Evolutionary conservation across 2,329 filamentous ascomycete species (phyloP).

Genomic region (Sordariomycetes sp.): DNA sequence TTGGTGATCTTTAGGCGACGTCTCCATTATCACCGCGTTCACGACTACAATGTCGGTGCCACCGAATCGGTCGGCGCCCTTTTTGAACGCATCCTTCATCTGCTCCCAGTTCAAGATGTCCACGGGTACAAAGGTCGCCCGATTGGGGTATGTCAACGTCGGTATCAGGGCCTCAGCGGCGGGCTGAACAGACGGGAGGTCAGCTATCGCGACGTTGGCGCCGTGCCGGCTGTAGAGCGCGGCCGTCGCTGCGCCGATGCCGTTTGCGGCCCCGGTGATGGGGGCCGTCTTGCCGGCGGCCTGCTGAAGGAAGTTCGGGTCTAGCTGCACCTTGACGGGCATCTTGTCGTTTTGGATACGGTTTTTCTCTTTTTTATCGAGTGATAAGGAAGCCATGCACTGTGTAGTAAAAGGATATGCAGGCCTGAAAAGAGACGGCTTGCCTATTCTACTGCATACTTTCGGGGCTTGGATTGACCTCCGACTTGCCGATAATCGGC

Average conservation of each 20-base stretch:
- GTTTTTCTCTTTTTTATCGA: too few species aligned
- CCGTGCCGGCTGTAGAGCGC: slow-evolving; percentile 3
- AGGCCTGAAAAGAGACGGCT: too few species aligned
- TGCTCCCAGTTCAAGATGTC: slow-evolving; percentile 3
- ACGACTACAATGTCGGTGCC: slow-evolving; percentile 35
- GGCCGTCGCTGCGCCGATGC: slow-evolving; percentile 5
- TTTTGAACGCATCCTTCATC: slow-evolving; percentile 18
- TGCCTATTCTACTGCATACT: too few species aligned
- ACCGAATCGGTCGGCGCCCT: slow-evolving; percentile 36
- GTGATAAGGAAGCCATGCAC: neutral
- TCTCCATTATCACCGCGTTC: slow-evolving; percentile 48
- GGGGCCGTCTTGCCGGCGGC: slow-evolving; percentile 3
- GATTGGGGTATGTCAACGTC: neutral
- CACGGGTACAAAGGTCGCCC: neutral
- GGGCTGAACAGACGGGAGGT: neutral
- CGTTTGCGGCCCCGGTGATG: slow-evolving; percentile 6
- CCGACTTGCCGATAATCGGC: too few species aligned
- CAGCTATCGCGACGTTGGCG: slow-evolving; percentile 2
- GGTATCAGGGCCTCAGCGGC: neutral
- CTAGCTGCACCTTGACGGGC: neutral
- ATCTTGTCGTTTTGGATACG: neutral
- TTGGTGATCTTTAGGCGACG: too few species aligned
- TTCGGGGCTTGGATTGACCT: too few species aligned
- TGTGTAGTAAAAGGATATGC: too few species aligned
- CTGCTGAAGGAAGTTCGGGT: neutral